phyloP scores from a whole-genome alignment of 768 basidiomycete genomes.

The Daedalea quercina region DNA sequence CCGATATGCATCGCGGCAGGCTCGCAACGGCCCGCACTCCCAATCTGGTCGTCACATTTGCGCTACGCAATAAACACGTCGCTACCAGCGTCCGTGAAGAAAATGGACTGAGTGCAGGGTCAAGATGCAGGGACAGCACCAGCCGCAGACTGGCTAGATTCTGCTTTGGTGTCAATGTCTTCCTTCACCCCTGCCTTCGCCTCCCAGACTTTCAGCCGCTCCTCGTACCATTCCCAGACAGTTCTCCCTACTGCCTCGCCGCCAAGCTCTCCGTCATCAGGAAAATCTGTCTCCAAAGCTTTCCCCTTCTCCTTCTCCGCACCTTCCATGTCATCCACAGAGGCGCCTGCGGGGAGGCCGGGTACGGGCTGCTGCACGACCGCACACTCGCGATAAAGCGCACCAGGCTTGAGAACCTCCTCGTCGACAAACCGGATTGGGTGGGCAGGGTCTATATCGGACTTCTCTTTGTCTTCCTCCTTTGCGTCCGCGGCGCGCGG shows the following conservation, averaged over 20 bases:
- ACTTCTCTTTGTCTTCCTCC: not conserved
- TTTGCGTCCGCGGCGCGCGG: conserved; percentile 11
- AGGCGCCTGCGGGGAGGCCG: conserved; percentile 11
- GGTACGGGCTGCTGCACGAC: conserved; percentile 34
- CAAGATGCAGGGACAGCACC: too few relatives aligned
- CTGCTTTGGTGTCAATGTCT: not conserved
- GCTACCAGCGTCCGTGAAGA: too few relatives aligned
- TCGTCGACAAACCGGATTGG: not conserved
- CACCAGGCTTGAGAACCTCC: conserved; percentile 68
- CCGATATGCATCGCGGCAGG: too few relatives aligned
- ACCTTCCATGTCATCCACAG: conserved; percentile 14
- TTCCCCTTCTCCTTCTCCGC: conserved; percentile 18
- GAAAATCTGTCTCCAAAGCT: conserved; percentile 22
- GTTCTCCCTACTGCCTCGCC: conserved; percentile 60
- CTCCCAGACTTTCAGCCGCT: conserved; percentile 62
- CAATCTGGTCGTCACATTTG: too few relatives aligned
- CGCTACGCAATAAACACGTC: too few relatives aligned
- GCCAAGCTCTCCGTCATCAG: conserved; percentile 65
- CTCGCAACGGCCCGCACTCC: too few relatives aligned
- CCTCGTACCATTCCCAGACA: conserved; percentile 76
- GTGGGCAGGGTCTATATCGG: too few relatives aligned
- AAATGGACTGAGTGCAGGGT: too few relatives aligned
- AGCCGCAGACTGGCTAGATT: too few relatives aligned
- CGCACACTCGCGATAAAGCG: conserved; percentile 72
- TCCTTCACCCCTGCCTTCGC: conserved; percentile 6